Conservation (phyloP, 1,284 basidiomycete species). For the Austropuccinia psidii region DNA sequence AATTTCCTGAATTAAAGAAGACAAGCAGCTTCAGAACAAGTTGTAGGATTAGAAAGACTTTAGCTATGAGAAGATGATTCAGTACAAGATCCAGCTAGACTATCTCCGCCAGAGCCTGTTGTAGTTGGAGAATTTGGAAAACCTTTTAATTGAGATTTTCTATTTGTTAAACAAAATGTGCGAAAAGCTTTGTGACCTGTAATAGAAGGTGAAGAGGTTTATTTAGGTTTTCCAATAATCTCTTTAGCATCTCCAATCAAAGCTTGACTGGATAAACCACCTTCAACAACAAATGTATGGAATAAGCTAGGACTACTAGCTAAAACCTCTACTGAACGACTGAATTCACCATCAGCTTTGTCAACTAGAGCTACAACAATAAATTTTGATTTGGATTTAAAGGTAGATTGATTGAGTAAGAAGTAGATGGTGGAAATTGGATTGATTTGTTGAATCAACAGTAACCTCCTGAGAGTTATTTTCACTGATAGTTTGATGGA, state of each 20-base stretch:
- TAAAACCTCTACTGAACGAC: neutral
- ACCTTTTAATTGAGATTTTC: neutral
- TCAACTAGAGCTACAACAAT: conserved; percentile 26
- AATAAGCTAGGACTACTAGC: conserved; percentile 15
- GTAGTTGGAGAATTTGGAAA: conserved; percentile 42
- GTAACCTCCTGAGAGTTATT: too few species aligned
- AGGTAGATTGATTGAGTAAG: too few species aligned
- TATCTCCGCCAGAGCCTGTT: too few species aligned
- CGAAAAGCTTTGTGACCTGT: conserved; percentile 4
- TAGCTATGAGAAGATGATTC: conserved; percentile 48
- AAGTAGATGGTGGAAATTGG: too few species aligned
- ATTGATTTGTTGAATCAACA: too few species aligned
- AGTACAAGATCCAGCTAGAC: neutral
- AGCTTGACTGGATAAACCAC: neutral
- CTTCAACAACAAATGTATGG: conserved; percentile 12
- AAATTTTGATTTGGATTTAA: too few species aligned
- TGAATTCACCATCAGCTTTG: conserved; percentile 8
- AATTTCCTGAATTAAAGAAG: neutral
- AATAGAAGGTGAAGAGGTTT: neutral
- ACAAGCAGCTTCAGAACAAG: neutral
- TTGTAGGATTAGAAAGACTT: conserved; percentile 41
- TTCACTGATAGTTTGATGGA: too few species aligned
- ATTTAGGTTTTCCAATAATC: neutral
- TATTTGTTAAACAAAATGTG: conserved; percentile 23
- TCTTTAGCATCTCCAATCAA: neutral